Percentiles rank a stretch among this genome's conserved stretches.
These are phyloP conservation scores for Leishmania arabica DNA, from an alignment of 208 protist species.

Conservation along the genomic window DNA sequence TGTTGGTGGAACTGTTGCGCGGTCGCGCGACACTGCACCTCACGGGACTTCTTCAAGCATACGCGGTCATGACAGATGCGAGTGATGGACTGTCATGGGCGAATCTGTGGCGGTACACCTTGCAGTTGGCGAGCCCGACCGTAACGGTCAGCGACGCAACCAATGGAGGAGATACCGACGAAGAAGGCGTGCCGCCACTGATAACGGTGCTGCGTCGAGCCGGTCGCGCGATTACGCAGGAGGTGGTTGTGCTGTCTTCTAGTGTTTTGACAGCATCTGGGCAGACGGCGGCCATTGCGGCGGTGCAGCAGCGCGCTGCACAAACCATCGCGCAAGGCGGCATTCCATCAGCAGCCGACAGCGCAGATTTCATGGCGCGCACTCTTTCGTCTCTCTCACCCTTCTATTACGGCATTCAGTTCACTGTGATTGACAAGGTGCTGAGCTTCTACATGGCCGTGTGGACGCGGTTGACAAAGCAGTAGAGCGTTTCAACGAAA, in stretches of 20 bases:
- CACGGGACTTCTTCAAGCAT: conserved; percentile 52
- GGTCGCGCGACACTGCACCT: conserved; percentile 72
- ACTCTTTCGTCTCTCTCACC: conserved; percentile 46
- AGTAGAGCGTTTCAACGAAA: conserved; percentile 9
- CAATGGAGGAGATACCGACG: conserved; percentile 10
- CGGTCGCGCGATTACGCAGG: conserved; percentile 43
- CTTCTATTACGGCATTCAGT: conserved; percentile 62
- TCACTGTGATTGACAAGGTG: conserved; percentile 70
- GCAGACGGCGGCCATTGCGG: conserved; percentile 44
- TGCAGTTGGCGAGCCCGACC: neutral
- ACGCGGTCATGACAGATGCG: conserved; percentile 36
- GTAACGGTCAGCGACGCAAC: too few relatives aligned
- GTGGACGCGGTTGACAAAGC: conserved; percentile 66
- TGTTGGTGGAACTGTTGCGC: conserved; percentile 69
- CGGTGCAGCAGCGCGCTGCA: conserved; percentile 31
- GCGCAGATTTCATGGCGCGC: conserved; percentile 50
- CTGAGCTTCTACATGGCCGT: conserved; percentile 86
- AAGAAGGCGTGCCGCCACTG: conserved; percentile 32
- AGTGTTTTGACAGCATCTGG: conserved; percentile 44
- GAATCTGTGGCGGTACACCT: conserved; percentile 15
- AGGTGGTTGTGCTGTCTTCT: conserved; percentile 36
- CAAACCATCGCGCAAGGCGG: conserved; percentile 23
- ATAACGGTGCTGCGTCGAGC: conserved; percentile 48
- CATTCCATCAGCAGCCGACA: conserved; percentile 54
- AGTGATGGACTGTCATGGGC: conserved; percentile 17